phyloP scores from a whole-genome alignment of 179 eudicot genomes.

The Beta corolliflora region DNA sequence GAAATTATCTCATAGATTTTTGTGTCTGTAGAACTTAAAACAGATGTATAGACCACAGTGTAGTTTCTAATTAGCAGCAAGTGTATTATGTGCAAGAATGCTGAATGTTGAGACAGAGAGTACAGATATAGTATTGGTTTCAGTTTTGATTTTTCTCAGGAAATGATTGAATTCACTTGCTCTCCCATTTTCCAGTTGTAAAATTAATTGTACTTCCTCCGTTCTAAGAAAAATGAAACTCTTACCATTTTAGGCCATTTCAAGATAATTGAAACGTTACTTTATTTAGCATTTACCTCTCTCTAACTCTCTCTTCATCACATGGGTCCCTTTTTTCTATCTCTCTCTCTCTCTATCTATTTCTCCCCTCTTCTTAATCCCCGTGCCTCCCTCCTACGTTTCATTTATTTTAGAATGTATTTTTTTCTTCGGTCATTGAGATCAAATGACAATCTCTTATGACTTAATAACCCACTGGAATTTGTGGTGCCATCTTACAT shows the following conservation, averaged over 20 bases:
- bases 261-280: too few species aligned
- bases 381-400: too few species aligned
- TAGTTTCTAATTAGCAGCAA: not conserved
- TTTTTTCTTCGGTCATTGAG: not conserved
- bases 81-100: conserved; percentile 1
- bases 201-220: too few species aligned
- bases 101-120: not conserved
- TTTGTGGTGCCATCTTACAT: not conserved
- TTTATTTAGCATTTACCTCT: too few species aligned
- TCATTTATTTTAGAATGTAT: too few species aligned
- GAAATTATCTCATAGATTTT: not conserved
- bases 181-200: too few species aligned
- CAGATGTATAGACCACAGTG: not conserved
- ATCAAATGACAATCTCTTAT: not conserved
- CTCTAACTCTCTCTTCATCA: too few species aligned
- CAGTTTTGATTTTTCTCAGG: not conserved
- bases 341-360: too few species aligned
- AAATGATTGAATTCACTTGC: not conserved
- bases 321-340: too few species aligned
- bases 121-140: not conserved
- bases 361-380: too few species aligned
- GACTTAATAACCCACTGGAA: not conserved
- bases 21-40: not conserved
- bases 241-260: too few species aligned
- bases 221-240: too few species aligned